Base-by-base conservation (phyloP, 106 monocot species). In the Acanthochlamys bracteata region DNA sequence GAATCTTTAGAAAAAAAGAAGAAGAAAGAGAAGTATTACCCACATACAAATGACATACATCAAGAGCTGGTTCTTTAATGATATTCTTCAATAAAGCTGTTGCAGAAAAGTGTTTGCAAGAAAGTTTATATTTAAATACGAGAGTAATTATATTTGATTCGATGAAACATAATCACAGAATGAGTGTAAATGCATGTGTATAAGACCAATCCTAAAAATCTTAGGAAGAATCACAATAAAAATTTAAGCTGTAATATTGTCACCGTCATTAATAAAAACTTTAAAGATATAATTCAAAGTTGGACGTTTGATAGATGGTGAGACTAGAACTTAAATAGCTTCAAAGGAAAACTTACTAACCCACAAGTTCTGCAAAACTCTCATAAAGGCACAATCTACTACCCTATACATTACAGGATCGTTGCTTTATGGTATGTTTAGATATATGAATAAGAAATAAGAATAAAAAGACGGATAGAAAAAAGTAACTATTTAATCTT, bases 51-150 rank as follows among this genome's bases (percentile, higher is more conserved):
- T 98, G 88, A 91, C 98, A 98, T 27, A 76, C 66, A 65, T 89
- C 71, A 55, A 98, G 60, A 45, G 76, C 80, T 39, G 85, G 78
- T 60, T 92, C 92, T 73, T 89, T 92, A 27, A 98, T 92, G 23
- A 98, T 92, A 67, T 86, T 98, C 98, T 79, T 98, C 98, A 4
- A 98, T 83, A 51, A 98, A 98, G 71, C 98, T 98, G 73, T 42
- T 40, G 59, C 26, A 19, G 25, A 69, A 65, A 43, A 45, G 22
- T 66, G 24, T 9, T 20, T 59, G 41, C 17, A 52, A 6, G 20
- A 20, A 26, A 63, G 39, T 26, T 61, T 19, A 54, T 8, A 16
- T 6, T 19, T 19, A 54, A 16, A 19, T 17, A 19, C 12, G 16
- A 54, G 11, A 54, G 53, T 16, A 54, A 10, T 17, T 4, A 54